Base-by-base conservation (phyloP, 148 eudicot genomes). In the Silene uniflora region DNA sequence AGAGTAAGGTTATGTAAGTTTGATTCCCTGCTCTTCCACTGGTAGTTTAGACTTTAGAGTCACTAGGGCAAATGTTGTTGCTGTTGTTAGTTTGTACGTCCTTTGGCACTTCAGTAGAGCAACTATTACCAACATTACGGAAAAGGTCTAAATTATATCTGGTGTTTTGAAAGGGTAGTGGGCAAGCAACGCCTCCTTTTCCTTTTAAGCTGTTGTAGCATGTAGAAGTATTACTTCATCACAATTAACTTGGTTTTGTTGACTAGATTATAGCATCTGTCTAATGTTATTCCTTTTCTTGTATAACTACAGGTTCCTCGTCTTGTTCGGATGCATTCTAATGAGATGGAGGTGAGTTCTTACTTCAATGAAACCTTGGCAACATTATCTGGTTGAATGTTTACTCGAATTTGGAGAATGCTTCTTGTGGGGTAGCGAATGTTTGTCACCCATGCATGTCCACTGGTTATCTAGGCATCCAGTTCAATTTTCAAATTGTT, bases 301-400 rank as follows among this genome's bases (percentile, higher is more conserved):
- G n/a, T 47, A 47, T 79, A 72, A 52, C 47, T 29, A 21, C 83
- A 94, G 98, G 90, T 94, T 75, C 96, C 98, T 84, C 96, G 96
- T 46, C 87, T 94, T 74, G 96, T 90, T 56, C 91, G 98, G 76
- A 88, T 94, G 97, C 97, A 94, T 90, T 90, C 98, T 66, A 75
- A 85, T 83, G 97, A 92, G 73, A 86, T 94, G 97, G 98, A 94
- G 98, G 98, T 94, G 69, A 68, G 88, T 73, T 54, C 58, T 54
- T 73, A 59, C 54, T 73, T 54, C 13, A 39, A 17, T 55, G 19
- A 49, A 54, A 73, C 69, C 19, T 64, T 62, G 39, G 21, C 62
- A 25, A 24, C 22, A 16, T 46, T 69, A 27, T 74, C 67, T 46
- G 44, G 44, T 27, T 74, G 35, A 11, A 54, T 54, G 39, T 24